phyloP scores from a whole-genome alignment of 768 basidiomycete species.

The Suillus placidus region DNA sequence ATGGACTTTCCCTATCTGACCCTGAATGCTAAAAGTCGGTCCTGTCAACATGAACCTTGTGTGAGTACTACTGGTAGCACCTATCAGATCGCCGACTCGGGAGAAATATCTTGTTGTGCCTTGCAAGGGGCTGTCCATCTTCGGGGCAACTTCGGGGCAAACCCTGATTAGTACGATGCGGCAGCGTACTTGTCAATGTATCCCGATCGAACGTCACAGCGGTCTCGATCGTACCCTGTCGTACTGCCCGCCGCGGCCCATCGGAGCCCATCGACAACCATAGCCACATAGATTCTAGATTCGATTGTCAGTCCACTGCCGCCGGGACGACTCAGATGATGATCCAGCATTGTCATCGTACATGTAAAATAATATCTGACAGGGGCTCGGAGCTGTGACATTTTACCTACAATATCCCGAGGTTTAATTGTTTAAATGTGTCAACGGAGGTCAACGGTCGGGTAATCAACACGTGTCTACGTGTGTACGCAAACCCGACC shows the following conservation, averaged over 20 bases:
- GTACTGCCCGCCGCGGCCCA: neutral
- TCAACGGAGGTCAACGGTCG: neutral
- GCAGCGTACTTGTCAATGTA: neutral
- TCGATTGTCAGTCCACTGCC: neutral
- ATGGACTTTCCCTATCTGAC: neutral
- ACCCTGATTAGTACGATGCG: neutral
- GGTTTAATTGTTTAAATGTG: neutral
- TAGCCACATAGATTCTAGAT: neutral
- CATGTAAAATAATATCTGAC: neutral
- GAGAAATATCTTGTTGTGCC: neutral
- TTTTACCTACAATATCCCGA: neutral
- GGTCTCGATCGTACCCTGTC: neutral
- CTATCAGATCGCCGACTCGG: neutral
- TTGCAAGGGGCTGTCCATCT: neutral
- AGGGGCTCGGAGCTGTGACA: neutral
- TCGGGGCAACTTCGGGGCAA: neutral
- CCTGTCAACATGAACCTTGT: neutral
- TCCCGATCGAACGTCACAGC: neutral
- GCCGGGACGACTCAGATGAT: neutral
- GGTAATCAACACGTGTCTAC: neutral
- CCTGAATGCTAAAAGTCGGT: neutral
- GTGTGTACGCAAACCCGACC: neutral
- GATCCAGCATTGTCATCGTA: neutral
- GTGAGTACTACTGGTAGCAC: neutral
- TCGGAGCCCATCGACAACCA: neutral